Evolutionary conservation across 1,284 basidiomycete genomes (phyloP).

Genomic region (Ustilago tritici): DNA sequence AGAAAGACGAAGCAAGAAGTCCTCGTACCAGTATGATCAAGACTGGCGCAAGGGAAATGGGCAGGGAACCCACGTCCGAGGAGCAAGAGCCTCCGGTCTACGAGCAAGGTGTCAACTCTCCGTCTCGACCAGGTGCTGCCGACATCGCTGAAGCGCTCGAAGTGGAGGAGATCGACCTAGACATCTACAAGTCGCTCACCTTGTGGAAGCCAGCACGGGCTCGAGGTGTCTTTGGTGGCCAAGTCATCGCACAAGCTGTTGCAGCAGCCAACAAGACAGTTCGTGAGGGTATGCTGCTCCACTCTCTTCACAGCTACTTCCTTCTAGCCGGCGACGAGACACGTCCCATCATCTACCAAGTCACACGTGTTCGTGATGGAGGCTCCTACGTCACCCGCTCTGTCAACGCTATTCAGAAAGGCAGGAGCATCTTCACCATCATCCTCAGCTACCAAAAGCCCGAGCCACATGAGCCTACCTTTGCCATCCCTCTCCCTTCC

Average conservation of each 20-base stretch:
- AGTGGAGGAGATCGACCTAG: conserved; percentile 59
- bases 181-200: conserved; percentile 58
- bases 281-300: conserved; percentile 49
- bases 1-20: background rate
- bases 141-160: conserved; percentile 57
- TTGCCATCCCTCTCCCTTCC: conserved; percentile 58
- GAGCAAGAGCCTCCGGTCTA: conserved; percentile 54
- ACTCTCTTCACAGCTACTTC: conserved; percentile 65
- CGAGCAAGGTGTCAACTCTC: conserved; percentile 55
- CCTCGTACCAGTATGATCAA: conserved; percentile 18
- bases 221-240: conserved; percentile 67
- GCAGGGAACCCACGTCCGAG: conserved; percentile 53
- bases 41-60: conserved; percentile 46
- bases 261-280: conserved; percentile 61
- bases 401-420: conserved; percentile 63
- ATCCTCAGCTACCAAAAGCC: conserved; percentile 64
- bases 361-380: conserved; percentile 63
- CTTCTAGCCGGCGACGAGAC: conserved; percentile 57
- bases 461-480: conserved; percentile 60
- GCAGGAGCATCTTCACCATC: conserved; percentile 59
- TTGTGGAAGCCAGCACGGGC: conserved; percentile 64
- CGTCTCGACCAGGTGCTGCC: conserved; percentile 21
- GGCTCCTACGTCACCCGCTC: conserved; percentile 64
- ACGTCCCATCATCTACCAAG: conserved; percentile 62
- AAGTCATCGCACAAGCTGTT: conserved; percentile 64